These are phyloP conservation scores for Trypanosoma lewisi DNA, from an alignment of 208 protist species.

Conservation along the genomic window DNA sequence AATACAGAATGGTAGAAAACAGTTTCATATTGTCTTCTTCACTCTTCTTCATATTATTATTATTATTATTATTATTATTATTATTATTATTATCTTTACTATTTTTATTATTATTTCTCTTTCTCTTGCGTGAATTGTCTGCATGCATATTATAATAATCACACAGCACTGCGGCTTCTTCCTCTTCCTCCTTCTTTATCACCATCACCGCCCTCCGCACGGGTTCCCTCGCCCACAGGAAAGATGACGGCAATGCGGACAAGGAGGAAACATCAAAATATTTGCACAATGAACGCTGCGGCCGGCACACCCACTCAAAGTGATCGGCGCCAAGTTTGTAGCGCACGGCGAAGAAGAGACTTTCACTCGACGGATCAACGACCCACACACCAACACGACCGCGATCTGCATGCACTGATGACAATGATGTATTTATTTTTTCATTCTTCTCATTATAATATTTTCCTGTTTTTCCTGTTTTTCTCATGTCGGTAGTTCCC, in stretches of 20 bases:
- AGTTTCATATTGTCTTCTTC: neutral
- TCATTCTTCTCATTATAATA: neutral
- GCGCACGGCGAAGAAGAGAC: slow-evolving; percentile 23
- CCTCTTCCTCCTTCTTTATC: no score
- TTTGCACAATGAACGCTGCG: neutral
- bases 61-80: neutral
- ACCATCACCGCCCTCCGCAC: neutral
- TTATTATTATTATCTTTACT: neutral
- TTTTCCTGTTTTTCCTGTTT: neutral
- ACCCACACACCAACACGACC: slow-evolving; percentile 25
- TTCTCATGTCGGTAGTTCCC: neutral
- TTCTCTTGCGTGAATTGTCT: neutral
- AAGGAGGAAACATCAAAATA: no score
- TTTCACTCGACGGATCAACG: slow-evolving; percentile 24
- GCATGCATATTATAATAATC: neutral
- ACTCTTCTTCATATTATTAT: neutral
- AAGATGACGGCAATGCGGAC: neutral
- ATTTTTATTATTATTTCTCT: neutral
- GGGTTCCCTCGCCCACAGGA: slow-evolving; percentile 11
- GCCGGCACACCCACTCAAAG: slow-evolving; percentile 18
- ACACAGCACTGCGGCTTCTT: no score
- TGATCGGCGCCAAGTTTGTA: slow-evolving; percentile 9
- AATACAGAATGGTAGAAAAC: slow-evolving; percentile 23
- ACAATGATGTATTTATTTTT: neutral
- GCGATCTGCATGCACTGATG: neutral